Percentiles rank a stretch among this genome's conserved stretches.
Evolutionary conservation across 163 green algal species (phyloP).

Genomic region (Scenedesmus sp.): DNA sequence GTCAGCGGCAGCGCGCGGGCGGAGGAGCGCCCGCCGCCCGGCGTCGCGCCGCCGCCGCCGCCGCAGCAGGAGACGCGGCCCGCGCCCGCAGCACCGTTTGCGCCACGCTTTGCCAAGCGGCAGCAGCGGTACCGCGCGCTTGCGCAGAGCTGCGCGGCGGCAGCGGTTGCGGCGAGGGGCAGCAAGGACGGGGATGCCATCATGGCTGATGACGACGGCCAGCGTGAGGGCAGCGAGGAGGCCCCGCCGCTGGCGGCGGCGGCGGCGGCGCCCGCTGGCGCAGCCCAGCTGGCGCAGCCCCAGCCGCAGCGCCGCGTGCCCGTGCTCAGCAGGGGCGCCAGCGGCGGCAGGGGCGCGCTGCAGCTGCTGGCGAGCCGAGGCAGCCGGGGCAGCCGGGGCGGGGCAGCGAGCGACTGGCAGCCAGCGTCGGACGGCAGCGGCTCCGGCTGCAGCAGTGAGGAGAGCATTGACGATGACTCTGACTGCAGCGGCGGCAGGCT

Average conservation of each 20-base stretch:
- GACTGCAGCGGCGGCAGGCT: not conserved
- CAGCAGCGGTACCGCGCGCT: conserved; percentile 21
- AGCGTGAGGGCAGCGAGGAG: no score
- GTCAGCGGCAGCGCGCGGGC: not conserved
- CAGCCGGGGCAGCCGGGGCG: not conserved
- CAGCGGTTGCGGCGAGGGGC: no score
- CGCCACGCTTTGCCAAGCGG: conserved; percentile 1
- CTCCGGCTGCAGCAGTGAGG: not conserved
- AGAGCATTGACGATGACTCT: not conserved
- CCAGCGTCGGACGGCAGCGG: not conserved
- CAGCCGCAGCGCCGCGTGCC: not conserved
- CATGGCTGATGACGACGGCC: no score
- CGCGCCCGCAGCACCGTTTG: not conserved
- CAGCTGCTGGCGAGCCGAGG: not conserved
- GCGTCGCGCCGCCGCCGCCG: not conserved
- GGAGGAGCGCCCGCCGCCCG: not conserved
- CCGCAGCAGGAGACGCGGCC: not conserved
- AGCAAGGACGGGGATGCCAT: no score
- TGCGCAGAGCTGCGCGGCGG: no score
- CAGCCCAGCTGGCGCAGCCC: not conserved
- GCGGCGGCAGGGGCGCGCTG: not conserved
- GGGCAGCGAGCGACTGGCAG: not conserved
- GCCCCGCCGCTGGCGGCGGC: no score
- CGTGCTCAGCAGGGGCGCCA: not conserved
- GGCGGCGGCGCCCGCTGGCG: no score